Percentiles rank a stretch among this genome's conserved stretches.
phyloP scores from a whole-genome alignment of 73 alveolate species.

The Effrenium voratum region DNA sequence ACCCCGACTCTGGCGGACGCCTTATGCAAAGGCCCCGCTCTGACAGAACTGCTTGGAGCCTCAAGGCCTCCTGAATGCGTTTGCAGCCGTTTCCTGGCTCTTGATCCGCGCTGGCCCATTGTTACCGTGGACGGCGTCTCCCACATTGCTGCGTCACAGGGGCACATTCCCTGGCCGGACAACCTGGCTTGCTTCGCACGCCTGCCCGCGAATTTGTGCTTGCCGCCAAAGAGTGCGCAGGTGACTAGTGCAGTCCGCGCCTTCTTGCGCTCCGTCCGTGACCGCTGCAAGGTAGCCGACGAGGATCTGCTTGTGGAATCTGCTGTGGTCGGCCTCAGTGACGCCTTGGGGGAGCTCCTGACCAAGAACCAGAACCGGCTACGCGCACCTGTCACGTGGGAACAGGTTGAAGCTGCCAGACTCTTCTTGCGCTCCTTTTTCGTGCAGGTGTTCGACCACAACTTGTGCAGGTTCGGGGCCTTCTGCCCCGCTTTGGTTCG shows the following conservation, averaged over 20 bases:
- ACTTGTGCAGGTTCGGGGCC: neutral
- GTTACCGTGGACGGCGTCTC: neutral
- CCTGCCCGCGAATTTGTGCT: constrained; percentile 2
- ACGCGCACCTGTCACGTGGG: constrained; percentile 31
- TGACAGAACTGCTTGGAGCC: neutral
- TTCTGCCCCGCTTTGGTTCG: constrained; percentile 26
- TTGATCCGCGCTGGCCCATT: neutral
- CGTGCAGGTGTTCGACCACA: constrained; percentile 50
- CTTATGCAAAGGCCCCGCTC: neutral
- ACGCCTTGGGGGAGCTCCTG: too few relatives aligned
- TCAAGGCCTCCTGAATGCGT: neutral
- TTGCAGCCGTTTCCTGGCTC: neutral
- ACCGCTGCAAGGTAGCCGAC: too few relatives aligned
- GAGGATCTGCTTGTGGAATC: too few relatives aligned
- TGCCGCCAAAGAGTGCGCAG: constrained; percentile 1
- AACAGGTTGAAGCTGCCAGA: neutral
- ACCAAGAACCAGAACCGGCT: too few relatives aligned
- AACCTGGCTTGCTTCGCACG: neutral
- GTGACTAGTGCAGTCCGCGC: neutral
- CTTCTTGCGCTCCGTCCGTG: neutral
- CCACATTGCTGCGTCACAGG: constrained; percentile 37
- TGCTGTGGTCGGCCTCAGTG: too few relatives aligned
- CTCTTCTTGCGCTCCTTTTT: neutral
- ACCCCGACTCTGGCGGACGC: neutral
- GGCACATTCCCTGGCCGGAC: constrained; percentile 30